Conservation (phyloP, 495 filamentous ascomycete genomes). For the Tuber magnatum region DNA sequence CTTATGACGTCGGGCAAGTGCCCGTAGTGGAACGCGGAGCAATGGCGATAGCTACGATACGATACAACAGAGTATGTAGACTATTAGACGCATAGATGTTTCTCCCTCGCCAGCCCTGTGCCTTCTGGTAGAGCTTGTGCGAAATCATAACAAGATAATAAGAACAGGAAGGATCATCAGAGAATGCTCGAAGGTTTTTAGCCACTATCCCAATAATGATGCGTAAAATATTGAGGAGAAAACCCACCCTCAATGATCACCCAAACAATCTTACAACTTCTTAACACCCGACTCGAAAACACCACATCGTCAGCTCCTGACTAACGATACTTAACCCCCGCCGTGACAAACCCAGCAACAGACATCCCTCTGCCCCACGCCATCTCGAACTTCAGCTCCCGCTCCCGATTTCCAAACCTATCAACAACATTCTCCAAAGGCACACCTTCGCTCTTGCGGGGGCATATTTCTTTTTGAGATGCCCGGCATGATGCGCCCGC, state of each 20-base stretch:
- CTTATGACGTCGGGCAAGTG: background rate
- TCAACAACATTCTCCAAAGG: conserved; percentile 19
- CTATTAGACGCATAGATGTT: background rate
- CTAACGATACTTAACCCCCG: background rate
- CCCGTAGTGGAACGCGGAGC: background rate
- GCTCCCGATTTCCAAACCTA: conserved; percentile 26
- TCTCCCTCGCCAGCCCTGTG: background rate
- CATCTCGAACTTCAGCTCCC: conserved; percentile 8
- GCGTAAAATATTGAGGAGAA: background rate
- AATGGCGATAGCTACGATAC: background rate
- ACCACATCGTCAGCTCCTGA: background rate
- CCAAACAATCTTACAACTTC: background rate
- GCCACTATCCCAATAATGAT: background rate
- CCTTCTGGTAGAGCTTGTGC: background rate
- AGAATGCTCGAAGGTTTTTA: background rate
- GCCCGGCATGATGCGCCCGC: background rate
- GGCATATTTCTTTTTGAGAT: background rate
- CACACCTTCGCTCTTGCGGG: conserved; percentile 17
- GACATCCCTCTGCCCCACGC: background rate
- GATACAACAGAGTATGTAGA: background rate
- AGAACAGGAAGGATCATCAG: background rate
- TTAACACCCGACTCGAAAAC: background rate
- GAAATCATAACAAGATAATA: background rate
- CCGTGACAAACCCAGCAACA: background rate
- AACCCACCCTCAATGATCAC: background rate